Evolutionary conservation across 2,329 filamentous ascomycete species (phyloP), one percentile per base, ranked within the genome.

Genomic region (Fusarium tupiense): DNA sequence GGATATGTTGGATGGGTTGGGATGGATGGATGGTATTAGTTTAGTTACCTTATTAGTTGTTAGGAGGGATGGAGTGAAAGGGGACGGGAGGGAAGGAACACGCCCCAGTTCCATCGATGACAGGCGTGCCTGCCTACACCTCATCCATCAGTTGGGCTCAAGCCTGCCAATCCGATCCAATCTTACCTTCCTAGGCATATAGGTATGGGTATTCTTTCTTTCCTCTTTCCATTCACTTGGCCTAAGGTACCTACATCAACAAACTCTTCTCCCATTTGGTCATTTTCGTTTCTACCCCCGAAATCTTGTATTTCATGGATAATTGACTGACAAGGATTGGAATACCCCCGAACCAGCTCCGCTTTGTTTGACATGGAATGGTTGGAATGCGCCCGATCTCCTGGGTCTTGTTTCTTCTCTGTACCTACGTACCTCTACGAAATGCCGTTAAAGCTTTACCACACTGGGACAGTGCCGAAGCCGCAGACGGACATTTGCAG

Each of bases 361-460:
- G 71, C 59, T 71, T 70, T 72, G 59, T 72, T 72, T 59, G 67
- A 44, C 64, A 72, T 70, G 60, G 41, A 69, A 47, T 70, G 47
- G 64, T 43, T 70, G 47, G 64, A 70, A 67, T 63, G 71, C 49
- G 71, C 61, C 71, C 71, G 67, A 71, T 74, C 57, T 74, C 64
- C 67, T 74, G 71, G 71, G 43, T 71, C 68, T 46, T 69, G 67
- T 69, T 74, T 72, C 59, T 61, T 29, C 56, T 74, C 62, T 50
- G 40, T 62, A n/a, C 56, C 33, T 50, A 49, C n/a, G 54, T 33
- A 57, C 22, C 54, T 58, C 56, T 37, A 47, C n/a, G 60, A 74
- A 72, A 72, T 74, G 68, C 71, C 71, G 71, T 74, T 69, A 57
- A 59, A 47, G 47, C 56, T 65, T 74, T 59, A 54, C 71, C 71